These are phyloP conservation scores for Rhinocladiella similis DNA, from an alignment of 2,329 filamentous ascomycete genomes.

Conservation along the genomic window DNA sequence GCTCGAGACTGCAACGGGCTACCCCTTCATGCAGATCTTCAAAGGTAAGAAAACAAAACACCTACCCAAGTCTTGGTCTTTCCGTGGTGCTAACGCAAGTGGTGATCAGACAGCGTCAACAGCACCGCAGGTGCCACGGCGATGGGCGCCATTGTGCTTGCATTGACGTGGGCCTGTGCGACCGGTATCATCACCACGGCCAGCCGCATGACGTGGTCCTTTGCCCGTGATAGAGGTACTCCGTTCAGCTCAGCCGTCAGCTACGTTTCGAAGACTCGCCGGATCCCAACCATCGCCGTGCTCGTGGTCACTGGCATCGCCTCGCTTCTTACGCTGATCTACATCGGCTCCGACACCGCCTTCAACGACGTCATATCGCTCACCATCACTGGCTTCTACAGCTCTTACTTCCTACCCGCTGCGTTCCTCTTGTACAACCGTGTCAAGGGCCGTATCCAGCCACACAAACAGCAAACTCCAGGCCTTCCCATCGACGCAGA, in stretches of 20 bases:
- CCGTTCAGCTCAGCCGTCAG: constrained; percentile 30
- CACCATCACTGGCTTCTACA: constrained; percentile 39
- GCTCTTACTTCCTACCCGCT: constrained; percentile 37
- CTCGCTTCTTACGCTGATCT: constrained; percentile 29
- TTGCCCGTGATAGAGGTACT: constrained; percentile 28
- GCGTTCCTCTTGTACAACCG: constrained; percentile 38
- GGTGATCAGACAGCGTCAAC: constrained; percentile 25
- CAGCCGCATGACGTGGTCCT: constrained; percentile 31
- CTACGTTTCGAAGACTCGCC: constrained; percentile 29
- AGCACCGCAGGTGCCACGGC: constrained; percentile 29
- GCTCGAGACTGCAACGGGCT: constrained; percentile 33
- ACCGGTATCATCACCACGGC: constrained; percentile 31
- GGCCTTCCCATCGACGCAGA: constrained; percentile 14
- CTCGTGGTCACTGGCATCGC: constrained; percentile 20
- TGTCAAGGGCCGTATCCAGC: constrained; percentile 38
- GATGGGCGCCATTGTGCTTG: constrained; percentile 30
- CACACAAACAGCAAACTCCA: constrained; percentile 32
- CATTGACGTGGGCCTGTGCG: constrained; percentile 31
- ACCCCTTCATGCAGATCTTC: constrained; percentile 36
- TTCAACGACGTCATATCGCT: constrained; percentile 34
- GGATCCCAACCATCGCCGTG: constrained; percentile 25
- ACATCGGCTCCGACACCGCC: constrained; percentile 30
- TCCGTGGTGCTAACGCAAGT: background rate
- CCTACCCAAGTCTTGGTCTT: no score
- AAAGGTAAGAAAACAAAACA: no score